Conservation (phyloP, 1,284 basidiomycete species). For the Ustilago trichophora region DNA sequence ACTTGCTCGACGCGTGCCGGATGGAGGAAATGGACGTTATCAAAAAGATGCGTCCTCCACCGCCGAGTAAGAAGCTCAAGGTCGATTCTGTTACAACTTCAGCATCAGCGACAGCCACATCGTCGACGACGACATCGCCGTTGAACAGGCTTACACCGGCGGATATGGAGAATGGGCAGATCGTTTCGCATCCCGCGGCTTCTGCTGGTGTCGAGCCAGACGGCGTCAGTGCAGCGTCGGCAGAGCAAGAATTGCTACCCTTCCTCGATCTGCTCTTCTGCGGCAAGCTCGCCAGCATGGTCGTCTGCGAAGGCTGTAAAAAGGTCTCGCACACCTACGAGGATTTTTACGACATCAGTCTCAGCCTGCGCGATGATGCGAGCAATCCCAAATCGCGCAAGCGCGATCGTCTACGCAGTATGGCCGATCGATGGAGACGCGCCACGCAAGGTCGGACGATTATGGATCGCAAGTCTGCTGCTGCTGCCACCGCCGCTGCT, state of each 20-base stretch:
- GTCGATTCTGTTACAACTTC: no score
- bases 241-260: slow-evolving; percentile 72
- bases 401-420: slow-evolving; percentile 46
- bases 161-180: slow-evolving; percentile 28
- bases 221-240: neutral
- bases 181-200: slow-evolving; percentile 2
- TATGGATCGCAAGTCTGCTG: slow-evolving; percentile 31
- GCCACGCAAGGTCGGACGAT: slow-evolving; percentile 35
- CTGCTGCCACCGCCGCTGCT: slow-evolving; percentile 37
- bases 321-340: slow-evolving; percentile 86
- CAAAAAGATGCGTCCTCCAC: slow-evolving; percentile 75
- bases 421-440: slow-evolving; percentile 48
- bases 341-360: slow-evolving; percentile 89
- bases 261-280: slow-evolving; percentile 90
- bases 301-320: slow-evolving; percentile 93
- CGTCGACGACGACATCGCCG: neutral
- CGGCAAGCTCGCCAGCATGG: slow-evolving; percentile 83
- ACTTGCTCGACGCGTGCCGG: slow-evolving; percentile 86
- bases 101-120: slow-evolving; percentile 21
- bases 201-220: neutral
- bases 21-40: slow-evolving; percentile 93
- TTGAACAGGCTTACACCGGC: slow-evolving; percentile 9
- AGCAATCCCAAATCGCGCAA: slow-evolving; percentile 37
- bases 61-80: slow-evolving; percentile 60
- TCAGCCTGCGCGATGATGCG: slow-evolving; percentile 72